Evolutionary conservation across 2,329 filamentous ascomycete genomes (phyloP).

Genomic region (Beauveria sp.): DNA sequence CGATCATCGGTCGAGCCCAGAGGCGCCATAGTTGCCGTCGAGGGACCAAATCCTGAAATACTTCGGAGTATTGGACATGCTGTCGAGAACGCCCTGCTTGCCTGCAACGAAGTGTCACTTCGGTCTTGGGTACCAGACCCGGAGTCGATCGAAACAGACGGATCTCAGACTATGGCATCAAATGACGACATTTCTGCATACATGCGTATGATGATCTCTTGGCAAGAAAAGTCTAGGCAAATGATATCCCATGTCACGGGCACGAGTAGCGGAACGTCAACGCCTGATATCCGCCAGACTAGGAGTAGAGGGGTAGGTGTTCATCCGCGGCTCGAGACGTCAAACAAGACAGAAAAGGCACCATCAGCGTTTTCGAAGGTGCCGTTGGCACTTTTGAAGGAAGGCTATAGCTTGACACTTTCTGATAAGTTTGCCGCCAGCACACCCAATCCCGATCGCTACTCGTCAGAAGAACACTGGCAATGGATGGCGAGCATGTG

Average conservation of each 20-base stretch:
- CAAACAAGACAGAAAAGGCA: conserved; percentile 4
- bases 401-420: conserved; percentile 71
- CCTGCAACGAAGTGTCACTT: conserved; percentile 33
- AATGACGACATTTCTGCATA: conserved; percentile 49
- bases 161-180: conserved; percentile 14
- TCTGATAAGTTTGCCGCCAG: conserved; percentile 67
- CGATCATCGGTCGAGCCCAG: conserved; percentile 38
- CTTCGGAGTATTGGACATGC: conserved; percentile 51
- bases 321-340: conserved; percentile 10
- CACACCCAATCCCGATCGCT: conserved; percentile 69
- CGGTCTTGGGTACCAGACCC: conserved; percentile 36
- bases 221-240: conserved; percentile 68
- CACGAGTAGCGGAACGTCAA: conserved; percentile 2
- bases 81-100: conserved; percentile 55
- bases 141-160: conserved; percentile 13
- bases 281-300: conserved; percentile 1
- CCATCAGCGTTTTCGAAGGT: conserved; percentile 24
- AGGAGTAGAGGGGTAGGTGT: conserved; percentile 10
- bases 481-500: conserved; percentile 94
- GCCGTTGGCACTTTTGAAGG: conserved; percentile 68
- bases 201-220: conserved; percentile 58
- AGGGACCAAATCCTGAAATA: conserved; percentile 56
- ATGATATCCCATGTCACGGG: conserved; percentile 49
- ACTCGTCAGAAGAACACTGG: conserved; percentile 85
- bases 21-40: conserved; percentile 77